Evolutionary conservation across 805 yeast genomes (phyloP), one percentile per base, ranked within the genome.

Genomic region (Candida corydali): DNA sequence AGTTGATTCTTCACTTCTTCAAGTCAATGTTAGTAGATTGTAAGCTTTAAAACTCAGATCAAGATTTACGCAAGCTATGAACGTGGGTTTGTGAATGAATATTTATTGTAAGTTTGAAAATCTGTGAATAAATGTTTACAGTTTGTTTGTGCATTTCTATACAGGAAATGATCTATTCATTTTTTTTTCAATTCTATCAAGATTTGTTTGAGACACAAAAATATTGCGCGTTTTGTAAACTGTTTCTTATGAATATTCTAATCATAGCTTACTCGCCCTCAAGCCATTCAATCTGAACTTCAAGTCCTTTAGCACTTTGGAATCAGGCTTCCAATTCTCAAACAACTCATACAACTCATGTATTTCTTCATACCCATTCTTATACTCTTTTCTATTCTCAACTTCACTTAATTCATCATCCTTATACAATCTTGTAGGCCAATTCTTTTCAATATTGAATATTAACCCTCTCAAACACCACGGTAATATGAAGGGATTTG

Each of bases 381-480:
- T 49, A 16, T 17, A 27, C 10, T 9, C 25, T 18, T 19, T 18
- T 14, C 17, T 25, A 14, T 17, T 39, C 15, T 36, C 36, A 16
- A 54, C 16, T 11, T 57, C 61, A 19, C 45, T 58, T 49, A 51
- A 69, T 44, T 39, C 65, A 45, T 47, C 50, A 47, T 54, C 53
- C 45, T 59, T 30, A 36, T 52, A 36, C 37, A 65, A 63, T 9
- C 79, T 79, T 33, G 57, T 57, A 15, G 74, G 66, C 59, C 70
- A 61, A 43, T 66, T 72, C 43, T 57, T 68, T 40, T 70, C 73
- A 0, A 81, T 72, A 45, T 66, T 95, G 45, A 76, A 80, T 20
- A 88, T 59, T 29, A 91, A 63, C 0, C 96, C 96, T 29, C 96
- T 65, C 63, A 88, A 75, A 50, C 94, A 84, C 96, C 97, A 91